A percentile compares a stretch with the other conserved stretches of the same genome.
Evolutionary conservation across 441 rosid species (phyloP).

Genomic region (Croton laevigatus): DNA sequence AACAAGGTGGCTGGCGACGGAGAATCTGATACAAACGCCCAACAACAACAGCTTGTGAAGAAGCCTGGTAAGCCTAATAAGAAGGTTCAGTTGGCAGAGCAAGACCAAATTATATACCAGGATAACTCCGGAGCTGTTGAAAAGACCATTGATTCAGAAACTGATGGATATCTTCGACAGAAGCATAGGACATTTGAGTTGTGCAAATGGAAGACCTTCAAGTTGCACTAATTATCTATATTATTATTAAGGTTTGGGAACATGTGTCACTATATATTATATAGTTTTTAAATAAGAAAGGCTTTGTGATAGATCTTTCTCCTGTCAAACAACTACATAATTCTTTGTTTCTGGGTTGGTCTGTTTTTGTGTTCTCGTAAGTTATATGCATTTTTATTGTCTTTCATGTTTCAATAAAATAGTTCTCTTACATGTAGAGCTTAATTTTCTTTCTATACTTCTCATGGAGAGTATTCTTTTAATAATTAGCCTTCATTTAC

Average conservation of each 20-base stretch:
- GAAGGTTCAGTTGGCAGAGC: constrained; percentile 37
- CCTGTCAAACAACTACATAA: neutral
- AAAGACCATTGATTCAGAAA: constrained; percentile 25
- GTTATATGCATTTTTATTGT: neutral
- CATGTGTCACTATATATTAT: neutral
- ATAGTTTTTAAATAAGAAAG: constrained; percentile 30
- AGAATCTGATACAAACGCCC: neutral
- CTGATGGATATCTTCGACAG: constrained; percentile 35
- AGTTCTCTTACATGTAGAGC: neutral
- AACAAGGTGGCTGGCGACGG: constrained; percentile 14
- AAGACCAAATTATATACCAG: constrained; percentile 20
- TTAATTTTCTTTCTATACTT: neutral
- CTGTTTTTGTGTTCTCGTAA: neutral
- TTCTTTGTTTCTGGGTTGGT: constrained; percentile 1
- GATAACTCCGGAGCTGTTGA: constrained; percentile 9
- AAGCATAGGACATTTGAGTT: constrained; percentile 42
- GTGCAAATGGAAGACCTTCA: constrained; percentile 57
- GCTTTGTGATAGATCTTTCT: constrained; percentile 9
- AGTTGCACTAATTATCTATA: constrained; percentile 12
- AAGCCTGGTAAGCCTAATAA: constrained; percentile 27
- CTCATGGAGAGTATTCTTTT: no score
- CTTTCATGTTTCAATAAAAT: neutral
- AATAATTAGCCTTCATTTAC: no score
- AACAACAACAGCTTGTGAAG: neutral
- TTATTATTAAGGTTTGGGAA: constrained; percentile 3